Evolutionary conservation across 1,139 yeast species (phyloP).

Genomic region (Candida frijolesensis): DNA sequence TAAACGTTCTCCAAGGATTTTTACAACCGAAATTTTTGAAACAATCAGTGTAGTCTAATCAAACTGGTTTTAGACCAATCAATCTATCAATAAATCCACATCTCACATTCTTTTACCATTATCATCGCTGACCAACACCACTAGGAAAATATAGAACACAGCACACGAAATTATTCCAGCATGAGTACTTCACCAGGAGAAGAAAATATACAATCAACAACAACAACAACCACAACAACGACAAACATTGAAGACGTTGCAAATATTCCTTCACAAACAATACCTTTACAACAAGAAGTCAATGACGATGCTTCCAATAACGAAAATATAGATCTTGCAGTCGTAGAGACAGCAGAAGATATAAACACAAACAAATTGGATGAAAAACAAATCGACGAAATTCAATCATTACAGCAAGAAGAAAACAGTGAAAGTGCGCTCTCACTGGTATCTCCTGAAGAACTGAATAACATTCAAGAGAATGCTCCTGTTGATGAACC

Average conservation of each 20-base stretch:
- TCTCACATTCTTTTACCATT: conserved; percentile 1
- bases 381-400: conserved; percentile 13
- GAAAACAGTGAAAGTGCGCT: neutral
- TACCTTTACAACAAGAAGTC: conserved; percentile 5
- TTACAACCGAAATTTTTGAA: conserved; percentile 1
- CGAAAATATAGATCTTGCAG: neutral
- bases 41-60: neutral
- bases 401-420: conserved; percentile 2
- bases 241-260: conserved; percentile 1
- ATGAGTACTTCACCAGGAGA: conserved; percentile 5
- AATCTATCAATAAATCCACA: neutral
- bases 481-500: conserved; percentile 13
- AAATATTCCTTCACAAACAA: conserved; percentile 2
- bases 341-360: neutral
- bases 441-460: conserved; percentile 1
- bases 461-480: neutral
- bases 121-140: neutral
- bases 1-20: neutral
- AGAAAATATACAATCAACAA: conserved; percentile 1
- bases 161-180: neutral
- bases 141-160: neutral
- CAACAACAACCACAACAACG: conserved; percentile 1
- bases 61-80: neutral
- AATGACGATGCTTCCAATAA: conserved; percentile 3
- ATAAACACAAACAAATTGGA: conserved; percentile 6